Percentiles rank a stretch among this genome's conserved stretches.
These are phyloP conservation scores for Mycena kentingensis DNA, from an alignment of 768 basidiomycete species.

Conservation along the genomic window DNA sequence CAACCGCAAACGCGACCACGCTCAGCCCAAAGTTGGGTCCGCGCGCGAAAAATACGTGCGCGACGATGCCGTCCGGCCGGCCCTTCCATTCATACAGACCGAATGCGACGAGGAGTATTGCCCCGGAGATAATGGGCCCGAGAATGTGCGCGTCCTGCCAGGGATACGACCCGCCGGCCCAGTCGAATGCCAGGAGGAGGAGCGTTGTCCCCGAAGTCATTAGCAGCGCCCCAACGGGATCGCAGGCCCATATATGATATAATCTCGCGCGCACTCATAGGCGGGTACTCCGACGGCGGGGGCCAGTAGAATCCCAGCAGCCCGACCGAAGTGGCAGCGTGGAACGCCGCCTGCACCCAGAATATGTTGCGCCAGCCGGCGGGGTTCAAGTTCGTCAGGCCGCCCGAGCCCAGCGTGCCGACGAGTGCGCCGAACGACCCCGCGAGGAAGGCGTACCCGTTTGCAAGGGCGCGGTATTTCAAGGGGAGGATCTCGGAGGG, in stretches of 20 bases:
- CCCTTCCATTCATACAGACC: conserved; percentile 23
- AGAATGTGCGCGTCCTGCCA: conserved; percentile 21
- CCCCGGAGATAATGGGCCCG: conserved; percentile 14
- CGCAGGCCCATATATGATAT: conserved; percentile 20
- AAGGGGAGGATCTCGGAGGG: conserved; percentile 24
- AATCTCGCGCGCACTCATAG: conserved; percentile 8
- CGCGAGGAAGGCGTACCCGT: conserved; percentile 23
- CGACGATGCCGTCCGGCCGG: conserved; percentile 20
- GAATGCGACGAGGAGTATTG: conserved; percentile 17
- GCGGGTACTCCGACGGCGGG: conserved; percentile 18
- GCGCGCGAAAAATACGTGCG: conserved; percentile 23
- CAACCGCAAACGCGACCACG: conserved; percentile 21
- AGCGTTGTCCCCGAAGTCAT: conserved; percentile 20
- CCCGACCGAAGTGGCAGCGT: conserved; percentile 16
- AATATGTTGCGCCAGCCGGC: conserved; percentile 23
- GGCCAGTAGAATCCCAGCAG: conserved; percentile 24
- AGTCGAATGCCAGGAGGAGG: conserved; percentile 22
- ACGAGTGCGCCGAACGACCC: conserved; percentile 22
- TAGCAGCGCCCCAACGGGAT: conserved; percentile 17
- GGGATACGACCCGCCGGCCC: conserved; percentile 20
- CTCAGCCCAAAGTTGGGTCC: conserved; percentile 23
- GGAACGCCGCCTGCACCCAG: conserved; percentile 25
- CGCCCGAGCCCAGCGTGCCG: conserved; percentile 15
- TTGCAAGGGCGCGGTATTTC: conserved; percentile 23
- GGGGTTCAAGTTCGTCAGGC: conserved; percentile 23